Evolutionary conservation across 352 stramenopile genomes (phyloP).

Genomic region (Globisporangium cederbergense): DNA sequence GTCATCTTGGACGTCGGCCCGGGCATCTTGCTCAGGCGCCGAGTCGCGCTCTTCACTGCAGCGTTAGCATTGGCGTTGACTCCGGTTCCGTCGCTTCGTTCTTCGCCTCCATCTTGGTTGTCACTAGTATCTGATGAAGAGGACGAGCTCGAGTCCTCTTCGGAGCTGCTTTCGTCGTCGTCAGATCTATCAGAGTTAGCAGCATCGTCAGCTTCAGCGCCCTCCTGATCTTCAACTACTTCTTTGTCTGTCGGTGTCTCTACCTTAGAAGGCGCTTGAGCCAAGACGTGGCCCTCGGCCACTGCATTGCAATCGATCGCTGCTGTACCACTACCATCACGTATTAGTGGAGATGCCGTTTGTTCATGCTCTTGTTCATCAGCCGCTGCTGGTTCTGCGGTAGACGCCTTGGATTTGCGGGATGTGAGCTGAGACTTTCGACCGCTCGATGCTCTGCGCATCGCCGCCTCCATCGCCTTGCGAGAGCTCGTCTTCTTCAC

Average conservation of each 20-base stretch:
- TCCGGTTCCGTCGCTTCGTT: background rate
- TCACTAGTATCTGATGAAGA: constrained; percentile 1
- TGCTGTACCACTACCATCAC: background rate
- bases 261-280: background rate
- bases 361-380: background rate
- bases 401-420: constrained; percentile 14
- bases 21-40: constrained; percentile 1
- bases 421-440: constrained; percentile 14
- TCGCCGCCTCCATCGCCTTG: background rate
- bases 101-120: constrained; percentile 4
- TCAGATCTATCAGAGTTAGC: background rate
- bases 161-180: background rate
- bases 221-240: background rate
- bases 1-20: constrained; percentile 35
- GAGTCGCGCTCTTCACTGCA: background rate
- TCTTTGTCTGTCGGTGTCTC: background rate
- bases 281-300: background rate
- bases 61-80: background rate
- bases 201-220: no score
- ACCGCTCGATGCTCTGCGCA: background rate
- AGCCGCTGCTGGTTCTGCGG: constrained; percentile 21
- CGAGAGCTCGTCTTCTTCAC: constrained; percentile 11
- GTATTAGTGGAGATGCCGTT: background rate
- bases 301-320: background rate
- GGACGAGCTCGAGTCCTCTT: background rate